These are phyloP conservation scores for Neocallimastix lanati DNA, from an alignment of 192 early-diverging fungal genomes.

Conservation along the genomic window DNA sequence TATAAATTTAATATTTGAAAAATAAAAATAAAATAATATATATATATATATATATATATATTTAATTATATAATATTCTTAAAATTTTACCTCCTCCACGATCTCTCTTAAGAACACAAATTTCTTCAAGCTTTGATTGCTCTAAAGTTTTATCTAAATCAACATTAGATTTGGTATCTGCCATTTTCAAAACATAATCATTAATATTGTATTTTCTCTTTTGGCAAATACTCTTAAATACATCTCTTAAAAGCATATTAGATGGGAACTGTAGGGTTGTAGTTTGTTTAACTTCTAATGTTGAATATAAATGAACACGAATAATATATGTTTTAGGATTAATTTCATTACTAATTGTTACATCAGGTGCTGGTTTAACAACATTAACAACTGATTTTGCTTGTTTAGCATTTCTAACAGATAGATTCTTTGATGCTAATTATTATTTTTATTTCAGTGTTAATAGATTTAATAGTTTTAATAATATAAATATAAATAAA, in stretches of 20 bases:
- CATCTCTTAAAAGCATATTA: slow-evolving; percentile 53
- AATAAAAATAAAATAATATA: too few relatives aligned
- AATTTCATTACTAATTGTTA: neutral
- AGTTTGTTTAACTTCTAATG: slow-evolving; percentile 69
- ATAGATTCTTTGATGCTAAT: neutral
- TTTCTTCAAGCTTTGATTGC: slow-evolving; percentile 34
- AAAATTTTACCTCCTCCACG: slow-evolving; percentile 34
- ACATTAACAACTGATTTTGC: neutral
- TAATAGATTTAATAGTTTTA: too few relatives aligned
- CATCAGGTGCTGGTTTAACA: slow-evolving; percentile 8
- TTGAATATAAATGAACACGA: slow-evolving; percentile 37
- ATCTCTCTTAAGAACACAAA: slow-evolving; percentile 51
- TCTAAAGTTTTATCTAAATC: slow-evolving; percentile 65
- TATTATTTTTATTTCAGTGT: too few relatives aligned
- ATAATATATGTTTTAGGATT: neutral
- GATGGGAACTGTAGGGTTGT: slow-evolving; percentile 65
- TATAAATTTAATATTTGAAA: too few relatives aligned
- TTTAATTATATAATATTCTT: too few relatives aligned
- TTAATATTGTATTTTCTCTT: slow-evolving; percentile 73
- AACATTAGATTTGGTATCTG: slow-evolving; percentile 50
- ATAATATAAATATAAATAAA: too few relatives aligned
- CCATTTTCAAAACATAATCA: slow-evolving; percentile 73
- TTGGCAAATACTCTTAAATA: slow-evolving; percentile 66
- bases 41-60: too few relatives aligned
- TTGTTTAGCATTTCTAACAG: slow-evolving; percentile 8